These are phyloP conservation scores for Apophysomyces sp. DNA, from an alignment of 371 early-diverging fungal species.

Conservation along the genomic window DNA sequence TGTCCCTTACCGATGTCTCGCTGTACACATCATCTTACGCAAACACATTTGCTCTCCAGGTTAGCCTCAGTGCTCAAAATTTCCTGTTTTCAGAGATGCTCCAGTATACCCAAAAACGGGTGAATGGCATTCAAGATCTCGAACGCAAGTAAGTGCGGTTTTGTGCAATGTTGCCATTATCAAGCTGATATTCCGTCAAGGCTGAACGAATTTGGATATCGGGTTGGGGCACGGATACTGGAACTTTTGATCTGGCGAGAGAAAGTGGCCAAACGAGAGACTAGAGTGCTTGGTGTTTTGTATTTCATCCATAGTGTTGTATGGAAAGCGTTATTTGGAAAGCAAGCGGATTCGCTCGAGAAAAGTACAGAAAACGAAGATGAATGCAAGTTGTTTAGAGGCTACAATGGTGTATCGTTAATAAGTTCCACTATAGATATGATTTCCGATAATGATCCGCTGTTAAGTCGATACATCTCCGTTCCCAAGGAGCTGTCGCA, in stretches of 20 bases:
- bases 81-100: conserved; percentile 95
- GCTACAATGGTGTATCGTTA: too few relatives aligned
- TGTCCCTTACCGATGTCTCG: not conserved
- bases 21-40: not conserved
- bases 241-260: conserved; percentile 90
- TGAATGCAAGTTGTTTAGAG: conserved; percentile 92
- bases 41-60: conserved; percentile 42
- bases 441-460: conserved; percentile 96
- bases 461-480: conserved; percentile 85
- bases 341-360: conserved; percentile 92
- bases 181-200: conserved; percentile 38
- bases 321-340: conserved; percentile 93
- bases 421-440: conserved; percentile 73
- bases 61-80: conserved; percentile 82
- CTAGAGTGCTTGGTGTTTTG: conserved; percentile 79
- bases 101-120: conserved; percentile 92
- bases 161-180: not conserved
- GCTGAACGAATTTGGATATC: conserved; percentile 89
- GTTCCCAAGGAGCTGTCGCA: conserved; percentile 90
- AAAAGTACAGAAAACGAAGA: conserved; percentile 93
- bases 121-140: conserved; percentile 91
- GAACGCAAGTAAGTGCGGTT: conserved; percentile 74
- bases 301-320: conserved; percentile 90
- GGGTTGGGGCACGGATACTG: conserved; percentile 85
- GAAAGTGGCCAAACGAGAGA: conserved; percentile 85